A percentile compares a stretch with the other conserved stretches of the same genome.
phyloP scores from a whole-genome alignment of 2,329 filamentous ascomycete species.

The Venturiaceae sp. region DNA sequence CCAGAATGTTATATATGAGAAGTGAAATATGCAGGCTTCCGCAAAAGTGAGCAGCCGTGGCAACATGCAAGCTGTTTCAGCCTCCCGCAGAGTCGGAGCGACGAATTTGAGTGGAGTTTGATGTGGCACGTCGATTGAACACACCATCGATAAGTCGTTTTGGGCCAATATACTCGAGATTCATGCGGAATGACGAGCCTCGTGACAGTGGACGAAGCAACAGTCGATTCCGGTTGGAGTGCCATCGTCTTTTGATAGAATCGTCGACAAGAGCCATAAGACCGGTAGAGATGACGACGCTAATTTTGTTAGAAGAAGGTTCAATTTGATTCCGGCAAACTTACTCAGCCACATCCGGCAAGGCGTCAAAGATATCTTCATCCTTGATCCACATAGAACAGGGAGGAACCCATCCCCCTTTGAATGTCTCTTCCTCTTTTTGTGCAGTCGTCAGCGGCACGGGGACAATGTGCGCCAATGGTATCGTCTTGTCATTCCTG shows the following conservation, averaged over 20 bases:
- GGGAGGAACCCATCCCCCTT: constrained; percentile 83
- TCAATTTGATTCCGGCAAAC: constrained; percentile 26
- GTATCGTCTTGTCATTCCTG: constrained; percentile 51
- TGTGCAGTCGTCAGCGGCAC: constrained; percentile 65
- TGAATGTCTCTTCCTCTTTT: constrained; percentile 58
- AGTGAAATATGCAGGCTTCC: not conserved
- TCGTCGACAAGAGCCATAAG: constrained; percentile 84
- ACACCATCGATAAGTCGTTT: constrained; percentile 55
- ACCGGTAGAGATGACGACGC: constrained; percentile 82
- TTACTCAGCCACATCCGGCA: constrained; percentile 83
- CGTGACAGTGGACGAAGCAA: constrained; percentile 42
- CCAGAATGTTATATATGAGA: not conserved
- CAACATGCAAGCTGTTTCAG: not conserved
- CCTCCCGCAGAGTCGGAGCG: not conserved
- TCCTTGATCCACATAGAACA: constrained; percentile 89
- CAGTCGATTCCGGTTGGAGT: constrained; percentile 41
- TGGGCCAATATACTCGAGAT: constrained; percentile 53
- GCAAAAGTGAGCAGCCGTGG: not conserved
- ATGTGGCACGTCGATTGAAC: constrained; percentile 31
- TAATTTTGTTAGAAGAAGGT: constrained; percentile 26
- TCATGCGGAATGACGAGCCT: constrained; percentile 41
- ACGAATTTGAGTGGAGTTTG: not conserved
- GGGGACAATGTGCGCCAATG: constrained; percentile 78
- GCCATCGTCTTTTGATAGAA: constrained; percentile 74
- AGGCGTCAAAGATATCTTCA: constrained; percentile 53